A percentile compares a stretch with the other conserved stretches of the same genome.
Conservation (phyloP, 2,329 filamentous ascomycete species). For the Pestalotiopsis sp. region DNA sequence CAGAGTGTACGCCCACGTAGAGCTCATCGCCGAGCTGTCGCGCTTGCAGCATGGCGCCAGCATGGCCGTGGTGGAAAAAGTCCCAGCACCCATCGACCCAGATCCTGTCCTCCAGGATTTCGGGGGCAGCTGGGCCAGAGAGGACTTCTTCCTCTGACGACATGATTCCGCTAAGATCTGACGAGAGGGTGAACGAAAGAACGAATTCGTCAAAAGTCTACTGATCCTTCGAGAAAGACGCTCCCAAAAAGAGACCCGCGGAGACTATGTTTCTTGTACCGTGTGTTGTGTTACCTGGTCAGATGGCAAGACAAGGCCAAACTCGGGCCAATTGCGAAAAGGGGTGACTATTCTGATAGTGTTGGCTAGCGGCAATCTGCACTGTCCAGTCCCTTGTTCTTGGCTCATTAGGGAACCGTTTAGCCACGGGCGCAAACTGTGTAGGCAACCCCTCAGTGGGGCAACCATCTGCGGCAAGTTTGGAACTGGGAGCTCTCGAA, state of each 20-base stretch:
- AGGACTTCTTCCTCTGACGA: slow-evolving; percentile 12
- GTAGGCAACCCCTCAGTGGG: slow-evolving; percentile 13
- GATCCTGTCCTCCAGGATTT: slow-evolving; percentile 70
- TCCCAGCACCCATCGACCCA: slow-evolving; percentile 99
- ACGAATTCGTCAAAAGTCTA: not conserved
- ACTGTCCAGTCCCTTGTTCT: not conserved
- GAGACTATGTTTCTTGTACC: not conserved
- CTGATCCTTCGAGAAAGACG: not conserved
- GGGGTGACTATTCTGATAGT: not conserved
- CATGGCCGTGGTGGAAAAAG: slow-evolving; percentile 98
- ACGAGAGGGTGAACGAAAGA: not conserved
- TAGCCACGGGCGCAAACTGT: not conserved
- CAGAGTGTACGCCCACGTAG: slow-evolving; percentile 90
- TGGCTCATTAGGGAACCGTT: not conserved
- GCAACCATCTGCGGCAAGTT: not conserved
- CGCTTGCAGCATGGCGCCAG: slow-evolving; percentile 94
- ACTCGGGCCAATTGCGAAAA: not conserved
- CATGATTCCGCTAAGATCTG: slow-evolving; percentile 5
- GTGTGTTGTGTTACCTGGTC: not conserved
- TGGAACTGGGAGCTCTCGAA: not conserved
- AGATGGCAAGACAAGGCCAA: not conserved
- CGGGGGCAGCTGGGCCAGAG: slow-evolving; percentile 43
- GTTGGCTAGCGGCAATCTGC: not conserved
- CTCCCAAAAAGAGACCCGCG: not conserved
- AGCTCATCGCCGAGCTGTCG: slow-evolving; percentile 87